Evolutionary conservation across 495 filamentous ascomycete genomes (phyloP).

Genomic region (Aspergillus affinis): DNA sequence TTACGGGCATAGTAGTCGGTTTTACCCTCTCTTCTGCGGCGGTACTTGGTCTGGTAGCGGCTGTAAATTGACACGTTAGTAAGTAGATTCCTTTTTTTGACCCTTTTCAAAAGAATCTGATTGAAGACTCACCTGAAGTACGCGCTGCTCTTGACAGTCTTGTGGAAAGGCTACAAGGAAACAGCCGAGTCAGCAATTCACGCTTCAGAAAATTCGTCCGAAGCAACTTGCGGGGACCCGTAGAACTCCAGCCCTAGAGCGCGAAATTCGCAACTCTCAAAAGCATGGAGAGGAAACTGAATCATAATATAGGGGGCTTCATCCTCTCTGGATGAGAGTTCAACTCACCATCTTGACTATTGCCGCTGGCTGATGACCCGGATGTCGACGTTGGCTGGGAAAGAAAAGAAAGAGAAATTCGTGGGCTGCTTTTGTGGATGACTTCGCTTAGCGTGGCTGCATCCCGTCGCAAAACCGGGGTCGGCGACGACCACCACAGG

Average conservation of each 20-base stretch:
- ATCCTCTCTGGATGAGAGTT: constrained; percentile 25
- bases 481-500: constrained; percentile 43
- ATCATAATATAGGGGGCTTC: constrained; percentile 12
- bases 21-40: constrained; percentile 92
- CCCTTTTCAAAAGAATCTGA: not conserved
- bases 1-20: constrained; percentile 99
- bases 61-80: constrained; percentile 47
- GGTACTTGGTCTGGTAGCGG: constrained; percentile 99
- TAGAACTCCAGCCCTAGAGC: constrained; percentile 5
- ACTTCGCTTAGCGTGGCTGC: constrained; percentile 49
- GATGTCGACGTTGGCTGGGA: constrained; percentile 35
- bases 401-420: constrained; percentile 32
- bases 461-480: constrained; percentile 40
- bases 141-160: constrained; percentile 91
- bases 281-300: not conserved
- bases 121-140: constrained; percentile 84
- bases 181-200: constrained; percentile 94
- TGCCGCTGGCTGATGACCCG: constrained; percentile 36
- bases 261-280: constrained; percentile 13
- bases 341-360: constrained; percentile 54
- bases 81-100: not conserved
- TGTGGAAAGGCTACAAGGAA: constrained; percentile 79
- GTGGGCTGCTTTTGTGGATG: constrained; percentile 45
- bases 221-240: constrained; percentile 97
- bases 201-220: constrained; percentile 87